Evolutionary conservation across 2,329 filamentous ascomycete genomes (phyloP).

Genomic region (Falciphora oryzae): DNA sequence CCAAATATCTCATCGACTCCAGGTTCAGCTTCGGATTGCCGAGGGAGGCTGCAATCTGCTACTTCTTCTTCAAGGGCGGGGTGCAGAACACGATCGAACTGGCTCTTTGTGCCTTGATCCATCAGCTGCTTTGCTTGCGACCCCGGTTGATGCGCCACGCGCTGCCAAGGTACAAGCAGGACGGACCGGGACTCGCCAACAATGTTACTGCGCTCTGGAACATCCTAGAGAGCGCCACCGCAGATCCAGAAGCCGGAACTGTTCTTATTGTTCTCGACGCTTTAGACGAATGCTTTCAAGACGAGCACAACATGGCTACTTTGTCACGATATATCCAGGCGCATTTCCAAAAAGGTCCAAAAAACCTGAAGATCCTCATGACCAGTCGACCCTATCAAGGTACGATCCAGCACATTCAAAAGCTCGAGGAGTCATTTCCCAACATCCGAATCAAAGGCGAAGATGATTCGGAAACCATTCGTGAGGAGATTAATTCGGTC

Average conservation of each 20-base stretch:
- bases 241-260: slow-evolving; percentile 22
- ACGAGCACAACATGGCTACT: slow-evolving; percentile 7
- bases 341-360: slow-evolving; percentile 3
- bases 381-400: slow-evolving; percentile 12
- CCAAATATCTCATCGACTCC: slow-evolving; percentile 27
- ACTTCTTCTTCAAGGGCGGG: slow-evolving; percentile 38
- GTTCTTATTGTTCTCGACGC: slow-evolving; percentile 33
- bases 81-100: slow-evolving; percentile 28
- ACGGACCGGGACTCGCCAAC: slow-evolving; percentile 23
- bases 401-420: slow-evolving; percentile 11
- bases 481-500: slow-evolving; percentile 11
- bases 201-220: slow-evolving; percentile 25
- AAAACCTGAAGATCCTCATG: slow-evolving; percentile 9
- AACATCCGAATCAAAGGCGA: slow-evolving; percentile 12
- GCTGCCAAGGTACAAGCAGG: slow-evolving; percentile 17
- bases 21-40: slow-evolving; percentile 22
- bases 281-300: slow-evolving; percentile 25
- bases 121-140: slow-evolving; percentile 30
- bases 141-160: slow-evolving; percentile 28
- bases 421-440: slow-evolving; percentile 4
- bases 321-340: slow-evolving; percentile 6
- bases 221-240: slow-evolving; percentile 23
- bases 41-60: slow-evolving; percentile 25
- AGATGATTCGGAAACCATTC: slow-evolving; percentile 11
- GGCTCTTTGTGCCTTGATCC: slow-evolving; percentile 34